Evolutionary conservation across 257 asterid species (phyloP).

Genomic region (Solanum clarkiae): DNA sequence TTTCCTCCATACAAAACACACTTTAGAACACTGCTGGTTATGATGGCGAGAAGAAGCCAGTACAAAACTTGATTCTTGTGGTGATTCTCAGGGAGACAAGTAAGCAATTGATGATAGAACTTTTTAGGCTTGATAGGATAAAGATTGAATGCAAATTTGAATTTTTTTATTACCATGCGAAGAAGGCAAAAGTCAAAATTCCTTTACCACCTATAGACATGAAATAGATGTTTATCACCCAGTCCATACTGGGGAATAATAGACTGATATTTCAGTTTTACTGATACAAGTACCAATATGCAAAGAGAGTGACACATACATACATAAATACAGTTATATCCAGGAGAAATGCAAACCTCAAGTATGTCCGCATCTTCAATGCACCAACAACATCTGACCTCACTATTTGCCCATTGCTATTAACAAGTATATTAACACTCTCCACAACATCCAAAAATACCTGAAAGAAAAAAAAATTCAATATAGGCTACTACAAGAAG

Average conservation of each 20-base stretch:
- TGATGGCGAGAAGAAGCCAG: background rate
- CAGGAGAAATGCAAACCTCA: conserved; percentile 51
- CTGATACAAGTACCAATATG: background rate
- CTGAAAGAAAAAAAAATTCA: conserved; percentile 33
- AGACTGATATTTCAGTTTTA: background rate
- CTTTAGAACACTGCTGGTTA: background rate
- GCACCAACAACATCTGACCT: conserved; percentile 99
- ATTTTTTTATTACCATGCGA: background rate
- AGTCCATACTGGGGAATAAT: background rate
- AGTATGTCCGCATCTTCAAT: conserved; percentile 90
- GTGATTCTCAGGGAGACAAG: background rate
- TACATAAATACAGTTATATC: background rate
- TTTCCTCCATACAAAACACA: background rate
- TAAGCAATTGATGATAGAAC: background rate
- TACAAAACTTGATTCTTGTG: background rate
- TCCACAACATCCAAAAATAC: conserved; percentile 99
- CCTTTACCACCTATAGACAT: background rate
- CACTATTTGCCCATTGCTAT: conserved; percentile 93
- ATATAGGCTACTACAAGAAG: background rate
- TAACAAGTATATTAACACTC: conserved; percentile 96
- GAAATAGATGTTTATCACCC: background rate
- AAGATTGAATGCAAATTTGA: background rate
- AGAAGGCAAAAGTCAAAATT: background rate
- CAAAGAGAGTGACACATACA: background rate
- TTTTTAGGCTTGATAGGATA: background rate